Base-by-base conservation (phyloP, 2,329 filamentous ascomycete species). In the Fusarium cicatricum region DNA sequence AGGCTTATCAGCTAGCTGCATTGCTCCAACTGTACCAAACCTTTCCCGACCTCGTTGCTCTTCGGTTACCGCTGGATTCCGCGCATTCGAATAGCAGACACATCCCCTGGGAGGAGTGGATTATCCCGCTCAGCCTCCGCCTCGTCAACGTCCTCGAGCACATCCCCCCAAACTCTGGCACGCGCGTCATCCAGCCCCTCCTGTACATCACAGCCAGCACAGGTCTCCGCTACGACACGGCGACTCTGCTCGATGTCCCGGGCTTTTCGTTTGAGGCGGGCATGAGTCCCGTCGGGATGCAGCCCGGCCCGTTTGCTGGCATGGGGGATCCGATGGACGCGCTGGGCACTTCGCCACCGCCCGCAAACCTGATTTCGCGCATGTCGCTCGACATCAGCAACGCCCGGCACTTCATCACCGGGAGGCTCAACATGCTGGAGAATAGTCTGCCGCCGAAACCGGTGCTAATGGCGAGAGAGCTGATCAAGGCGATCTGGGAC, bases 11-110 rank as follows among this genome's bases (percentile, higher is more conserved):
- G 21, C 62, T 78, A 5, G 70, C 72, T 1, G 72, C 76, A 0
- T 48, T 78, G 4, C 58, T 77, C 2, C 75, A 78, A 21, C 70
- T 78, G 0, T 78, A 78, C 61, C 71, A 77, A 55, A 77, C 76
- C 0, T 76, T 76, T 3, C 74, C 74, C 0, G 72, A 75, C 11
- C 60, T 76, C 2, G 73, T 74, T 2, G 65, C 71, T 0, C 38
- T 71, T 1, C 65, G 72, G 2, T 48, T 75, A 1, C 72, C 74
- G 5, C 65, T 60, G 3, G 55, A 66, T 21, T 65, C 58, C 11
- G 57, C 52, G 1, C 45, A 64, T 7, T 31, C 36, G 2, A 59
- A 64, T 11, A 66, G 64, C 26, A 43, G 67, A 3, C 45, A 70
- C 16, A 60, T 73, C 1, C 66, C 71, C 0, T 76, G 74, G 72